Base-by-base conservation (phyloP, 1,284 basidiomycete genomes). In the Cystobasidium slooffiae region DNA sequence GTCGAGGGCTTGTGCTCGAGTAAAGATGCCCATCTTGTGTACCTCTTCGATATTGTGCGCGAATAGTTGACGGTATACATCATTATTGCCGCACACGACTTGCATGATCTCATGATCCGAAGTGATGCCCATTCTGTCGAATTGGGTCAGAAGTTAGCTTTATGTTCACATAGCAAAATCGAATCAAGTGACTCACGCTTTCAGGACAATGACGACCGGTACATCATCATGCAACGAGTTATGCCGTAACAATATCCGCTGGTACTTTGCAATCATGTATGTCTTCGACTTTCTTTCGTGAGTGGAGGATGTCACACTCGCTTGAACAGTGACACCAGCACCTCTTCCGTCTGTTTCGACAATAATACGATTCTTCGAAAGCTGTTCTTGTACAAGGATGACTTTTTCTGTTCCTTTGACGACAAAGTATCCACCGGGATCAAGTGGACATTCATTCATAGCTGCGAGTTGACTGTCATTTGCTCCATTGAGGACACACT, bases 331-430 rank as follows among this genome's bases (percentile, higher is more conserved):
- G 84, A 99, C 99, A 59, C 90, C 90, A 7, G 88, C 84, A 61
- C 82, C 82, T 41, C 82, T 79, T 65, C 80, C 76, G 83, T 98
- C 92, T 49, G 91, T 91, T 85, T 99, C 97, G 77, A 99, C 96
- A 77, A 99, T 97, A 81, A 99, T 99, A 74, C 97, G 89, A 84
- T 99, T 99, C 86, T 99, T 99, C 86, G 93, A 95, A 80, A 99
- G 85, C 84, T 99, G 97, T 83, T 99, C 97, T 83, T 99, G 97
- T 1, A 99, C 96, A 74, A 99, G 86, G 78, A 99, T 99, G 80
- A 99, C 97, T 85, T 99, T 99, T 84, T 99, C 97, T 20, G 97
- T 99, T 14, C 97, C 97, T 83, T 97, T 98, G 67, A 99, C 96
- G 74, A 99, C 92, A 83, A 99, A 99, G 83, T 99, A 99, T 7